phyloP scores from a whole-genome alignment of 371 early-diverging fungal genomes.

The Lichtheimia hyalospora region DNA sequence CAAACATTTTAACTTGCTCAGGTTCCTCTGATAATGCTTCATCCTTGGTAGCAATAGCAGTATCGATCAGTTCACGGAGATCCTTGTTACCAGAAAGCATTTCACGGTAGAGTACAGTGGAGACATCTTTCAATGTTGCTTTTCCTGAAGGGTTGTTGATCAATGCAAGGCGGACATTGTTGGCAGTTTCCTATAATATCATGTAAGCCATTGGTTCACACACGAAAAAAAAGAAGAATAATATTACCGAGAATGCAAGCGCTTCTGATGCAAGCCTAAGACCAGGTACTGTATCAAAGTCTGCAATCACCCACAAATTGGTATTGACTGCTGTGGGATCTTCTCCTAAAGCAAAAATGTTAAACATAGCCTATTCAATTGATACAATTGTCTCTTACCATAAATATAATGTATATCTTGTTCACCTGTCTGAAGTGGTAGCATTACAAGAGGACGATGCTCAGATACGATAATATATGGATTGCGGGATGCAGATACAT shows the following conservation, averaged over 20 bases:
- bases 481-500: slow-evolving; percentile 62
- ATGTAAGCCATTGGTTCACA: too few relatives aligned
- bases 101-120: slow-evolving; percentile 15
- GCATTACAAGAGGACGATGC: slow-evolving; percentile 48
- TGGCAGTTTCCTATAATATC: slow-evolving; percentile 15
- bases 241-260: slow-evolving; percentile 28
- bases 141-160: slow-evolving; percentile 35
- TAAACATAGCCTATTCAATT: too few relatives aligned
- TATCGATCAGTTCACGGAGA: slow-evolving; percentile 10
- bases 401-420: background rate
- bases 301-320: slow-evolving; percentile 53
- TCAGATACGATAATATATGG: slow-evolving; percentile 63
- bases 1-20: slow-evolving; percentile 19
- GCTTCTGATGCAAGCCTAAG: slow-evolving; percentile 50
- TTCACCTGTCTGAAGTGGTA: slow-evolving; percentile 13
- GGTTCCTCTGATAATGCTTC: slow-evolving; percentile 14
- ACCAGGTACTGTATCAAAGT: slow-evolving; percentile 57
- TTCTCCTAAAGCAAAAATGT: background rate
- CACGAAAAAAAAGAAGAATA: too few relatives aligned
- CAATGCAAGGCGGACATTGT: slow-evolving; percentile 47
- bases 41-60: background rate
- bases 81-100: slow-evolving; percentile 4
- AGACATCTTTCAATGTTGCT: slow-evolving; percentile 5
- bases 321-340: slow-evolving; percentile 19
- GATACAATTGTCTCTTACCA: background rate